Evolutionary conservation across 129 eudicot genomes (phyloP).

Genomic region (Tanacetum coccineum): DNA sequence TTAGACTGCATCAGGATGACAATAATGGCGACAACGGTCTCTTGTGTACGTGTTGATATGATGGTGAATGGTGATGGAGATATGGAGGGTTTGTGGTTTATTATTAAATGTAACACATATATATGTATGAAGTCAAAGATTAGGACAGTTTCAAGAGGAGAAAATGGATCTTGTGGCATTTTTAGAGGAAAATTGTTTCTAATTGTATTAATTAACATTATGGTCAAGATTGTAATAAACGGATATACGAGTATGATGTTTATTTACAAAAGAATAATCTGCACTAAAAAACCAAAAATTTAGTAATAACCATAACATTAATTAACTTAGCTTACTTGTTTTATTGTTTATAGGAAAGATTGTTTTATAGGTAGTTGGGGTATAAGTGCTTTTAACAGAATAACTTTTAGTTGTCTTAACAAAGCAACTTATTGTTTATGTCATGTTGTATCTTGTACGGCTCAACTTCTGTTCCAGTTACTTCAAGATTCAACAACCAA

Average conservation of each 20-base stretch:
- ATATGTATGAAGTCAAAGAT: not conserved
- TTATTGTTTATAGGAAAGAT: no score
- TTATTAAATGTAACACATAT: not conserved
- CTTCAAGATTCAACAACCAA: constrained; percentile 9
- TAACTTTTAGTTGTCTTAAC: not conserved
- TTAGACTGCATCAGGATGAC: constrained; percentile 29
- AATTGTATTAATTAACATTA: no score
- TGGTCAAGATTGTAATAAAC: not conserved
- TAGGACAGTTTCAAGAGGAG: no score
- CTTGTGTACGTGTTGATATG: not conserved
- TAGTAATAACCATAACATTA: no score
- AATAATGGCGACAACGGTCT: constrained; percentile 9
- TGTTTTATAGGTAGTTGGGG: not conserved
- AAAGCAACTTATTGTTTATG: not conserved
- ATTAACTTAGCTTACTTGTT: no score
- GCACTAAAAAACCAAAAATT: no score
- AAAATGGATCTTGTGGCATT: no score
- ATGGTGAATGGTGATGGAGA: not conserved
- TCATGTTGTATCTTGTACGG: not conserved
- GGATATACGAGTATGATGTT: not conserved
- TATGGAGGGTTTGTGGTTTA: not conserved
- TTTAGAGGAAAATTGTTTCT: no score
- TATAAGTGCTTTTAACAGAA: constrained; percentile 1
- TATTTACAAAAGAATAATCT: no score
- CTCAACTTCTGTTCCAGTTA: not conserved